These are phyloP conservation scores for Kodamaea kaohsiungensis DNA, from an alignment of 805 yeast genomes.

Conservation along the genomic window DNA sequence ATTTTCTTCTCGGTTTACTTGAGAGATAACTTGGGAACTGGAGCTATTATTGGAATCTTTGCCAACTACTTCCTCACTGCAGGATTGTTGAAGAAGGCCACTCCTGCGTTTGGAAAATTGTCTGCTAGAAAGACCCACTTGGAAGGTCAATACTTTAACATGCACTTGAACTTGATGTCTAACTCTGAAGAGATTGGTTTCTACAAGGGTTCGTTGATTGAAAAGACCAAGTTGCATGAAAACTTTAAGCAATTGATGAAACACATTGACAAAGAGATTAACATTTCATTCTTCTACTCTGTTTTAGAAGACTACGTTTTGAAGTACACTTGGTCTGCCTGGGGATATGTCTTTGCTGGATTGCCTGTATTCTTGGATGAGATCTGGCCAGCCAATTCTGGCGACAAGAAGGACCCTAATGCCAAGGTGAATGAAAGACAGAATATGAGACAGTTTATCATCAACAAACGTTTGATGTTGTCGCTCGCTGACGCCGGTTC, in stretches of 20 bases:
- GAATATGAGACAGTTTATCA: conserved; percentile 84
- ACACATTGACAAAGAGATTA: conserved; percentile 56
- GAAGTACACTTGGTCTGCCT: conserved; percentile 92
- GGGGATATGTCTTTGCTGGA: conserved; percentile 90
- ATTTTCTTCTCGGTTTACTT: conserved; percentile 81
- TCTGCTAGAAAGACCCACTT: conserved; percentile 71
- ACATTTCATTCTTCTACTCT: conserved; percentile 64
- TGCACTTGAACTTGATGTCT: conserved; percentile 79
- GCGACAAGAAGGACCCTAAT: conserved; percentile 12
- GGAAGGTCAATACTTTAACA: conserved; percentile 87
- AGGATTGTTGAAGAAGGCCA: conserved; percentile 61
- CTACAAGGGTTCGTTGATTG: conserved; percentile 84
- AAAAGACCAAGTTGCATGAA: conserved; percentile 61
- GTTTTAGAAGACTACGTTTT: conserved; percentile 82
- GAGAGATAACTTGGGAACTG: conserved; percentile 80
- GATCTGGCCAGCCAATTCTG: conserved; percentile 30
- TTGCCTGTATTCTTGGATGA: conserved; percentile 78
- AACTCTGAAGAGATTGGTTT: conserved; percentile 94
- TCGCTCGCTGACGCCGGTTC: conserved; percentile 95
- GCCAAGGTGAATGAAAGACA: conserved; percentile 45
- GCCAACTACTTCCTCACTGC: conserved; percentile 82
- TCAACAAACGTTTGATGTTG: conserved; percentile 86
- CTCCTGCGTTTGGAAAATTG: conserved; percentile 84
- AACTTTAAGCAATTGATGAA: conserved; percentile 57
- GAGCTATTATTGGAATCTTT: conserved; percentile 83